Conservation (phyloP, 2,329 filamentous ascomycete genomes). For the Penicillium sp. region DNA sequence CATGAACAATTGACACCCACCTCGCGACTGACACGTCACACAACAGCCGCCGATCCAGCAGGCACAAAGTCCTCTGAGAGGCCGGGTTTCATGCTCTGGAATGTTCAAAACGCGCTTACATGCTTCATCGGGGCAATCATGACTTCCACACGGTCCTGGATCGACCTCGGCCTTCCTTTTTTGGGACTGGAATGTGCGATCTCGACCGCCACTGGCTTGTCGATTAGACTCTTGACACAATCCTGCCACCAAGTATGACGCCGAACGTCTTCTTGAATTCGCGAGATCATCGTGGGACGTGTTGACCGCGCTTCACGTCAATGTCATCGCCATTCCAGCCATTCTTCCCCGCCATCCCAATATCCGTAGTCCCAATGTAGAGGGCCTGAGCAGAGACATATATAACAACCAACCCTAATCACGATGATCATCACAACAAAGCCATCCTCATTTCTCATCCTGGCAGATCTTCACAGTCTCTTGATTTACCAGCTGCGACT, state of each 20-base stretch:
- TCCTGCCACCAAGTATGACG: conserved; percentile 26
- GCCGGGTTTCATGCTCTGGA: conserved; percentile 18
- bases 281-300: not conserved
- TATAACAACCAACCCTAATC: conserved; percentile 9
- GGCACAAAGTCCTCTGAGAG: conserved; percentile 10
- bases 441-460: not conserved
- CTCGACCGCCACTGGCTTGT: conserved; percentile 7
- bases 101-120: conserved; percentile 19
- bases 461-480: not conserved
- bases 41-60: conserved; percentile 4
- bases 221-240: not conserved
- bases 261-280: conserved; percentile 8
- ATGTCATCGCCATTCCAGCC: conserved; percentile 16
- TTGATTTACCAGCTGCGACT: not conserved
- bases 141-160: conserved; percentile 11
- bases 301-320: conserved; percentile 17
- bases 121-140: conserved; percentile 13
- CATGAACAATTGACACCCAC: conserved; percentile 2
- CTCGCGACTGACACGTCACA: not conserved
- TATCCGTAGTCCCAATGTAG: conserved; percentile 2
- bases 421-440: not conserved
- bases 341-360: conserved; percentile 26
- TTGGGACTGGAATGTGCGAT: conserved; percentile 23
- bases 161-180: conserved; percentile 10
- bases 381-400: conserved; percentile 9